Evolutionary conservation across 306 rosid genomes (phyloP).

Genomic region (Glycyrrhiza uralensis): DNA sequence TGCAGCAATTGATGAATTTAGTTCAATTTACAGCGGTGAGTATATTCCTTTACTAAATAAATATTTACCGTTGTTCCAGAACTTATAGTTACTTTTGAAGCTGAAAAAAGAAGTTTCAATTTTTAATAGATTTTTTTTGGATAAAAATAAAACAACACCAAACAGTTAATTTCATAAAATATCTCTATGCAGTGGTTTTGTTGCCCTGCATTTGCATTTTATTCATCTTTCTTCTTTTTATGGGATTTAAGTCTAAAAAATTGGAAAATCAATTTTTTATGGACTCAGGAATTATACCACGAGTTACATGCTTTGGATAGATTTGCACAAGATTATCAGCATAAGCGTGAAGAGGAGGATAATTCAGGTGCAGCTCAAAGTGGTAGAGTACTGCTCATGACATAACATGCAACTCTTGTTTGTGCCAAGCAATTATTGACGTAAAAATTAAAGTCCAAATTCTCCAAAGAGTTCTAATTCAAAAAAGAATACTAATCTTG

Average conservation of each 20-base stretch:
- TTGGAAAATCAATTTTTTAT: constrained; percentile 9
- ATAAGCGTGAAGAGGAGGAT: constrained; percentile 59
- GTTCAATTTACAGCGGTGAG: constrained; percentile 85
- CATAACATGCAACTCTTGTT: constrained; percentile 16
- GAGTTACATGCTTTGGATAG: constrained; percentile 76
- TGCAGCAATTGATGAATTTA: constrained; percentile 64
- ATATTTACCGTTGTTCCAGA: constrained; percentile 7
- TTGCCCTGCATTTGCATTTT: constrained; percentile 1
- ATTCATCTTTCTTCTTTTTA: background rate
- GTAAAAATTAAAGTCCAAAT: background rate
- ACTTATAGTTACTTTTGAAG: constrained; percentile 14
- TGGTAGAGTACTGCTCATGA: constrained; percentile 37
- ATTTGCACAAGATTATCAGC: constrained; percentile 66
- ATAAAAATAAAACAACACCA: too few species aligned
- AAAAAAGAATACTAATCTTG: background rate
- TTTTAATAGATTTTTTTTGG: background rate
- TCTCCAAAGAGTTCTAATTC: background rate
- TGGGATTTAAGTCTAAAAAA: constrained; percentile 5
- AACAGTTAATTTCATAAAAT: background rate
- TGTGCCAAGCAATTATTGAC: background rate
- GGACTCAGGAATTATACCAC: constrained; percentile 75
- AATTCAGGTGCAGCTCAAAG: constrained; percentile 39
- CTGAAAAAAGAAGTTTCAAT: background rate
- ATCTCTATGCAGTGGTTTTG: background rate
- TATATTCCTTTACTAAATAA: constrained; percentile 28